A percentile compares a stretch with the other conserved stretches of the same genome.
Conservation (phyloP, 495 filamentous ascomycete genomes). For the Penicillium macrosclerotiorum region DNA sequence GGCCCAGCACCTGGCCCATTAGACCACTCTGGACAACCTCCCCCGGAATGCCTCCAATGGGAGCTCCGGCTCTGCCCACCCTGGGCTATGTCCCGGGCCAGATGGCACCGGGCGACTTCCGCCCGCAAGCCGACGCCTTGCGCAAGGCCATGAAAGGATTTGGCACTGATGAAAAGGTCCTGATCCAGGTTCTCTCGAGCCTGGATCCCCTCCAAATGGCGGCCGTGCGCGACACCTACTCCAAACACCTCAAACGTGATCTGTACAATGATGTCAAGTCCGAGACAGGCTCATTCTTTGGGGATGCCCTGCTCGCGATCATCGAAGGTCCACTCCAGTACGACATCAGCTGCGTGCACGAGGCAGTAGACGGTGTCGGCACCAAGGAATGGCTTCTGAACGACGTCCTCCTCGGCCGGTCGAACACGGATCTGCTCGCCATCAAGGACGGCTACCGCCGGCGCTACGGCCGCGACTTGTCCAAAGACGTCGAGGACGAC, state of each 20-base stretch:
- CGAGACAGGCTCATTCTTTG: slow-evolving; percentile 73
- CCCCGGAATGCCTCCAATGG: slow-evolving; percentile 9
- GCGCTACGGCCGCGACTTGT: slow-evolving; percentile 58
- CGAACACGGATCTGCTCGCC: slow-evolving; percentile 77
- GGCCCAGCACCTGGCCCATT: slow-evolving; percentile 14
- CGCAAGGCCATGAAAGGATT: slow-evolving; percentile 88
- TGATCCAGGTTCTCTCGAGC: slow-evolving; percentile 63
- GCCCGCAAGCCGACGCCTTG: slow-evolving; percentile 63
- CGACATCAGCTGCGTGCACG: slow-evolving; percentile 62
- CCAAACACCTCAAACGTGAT: slow-evolving; percentile 55
- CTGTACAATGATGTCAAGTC: slow-evolving; percentile 71
- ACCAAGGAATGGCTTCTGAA: slow-evolving; percentile 85
- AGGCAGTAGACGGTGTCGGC: slow-evolving; percentile 72
- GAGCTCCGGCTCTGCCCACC: slow-evolving; percentile 52
- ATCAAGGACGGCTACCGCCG: slow-evolving; percentile 77
- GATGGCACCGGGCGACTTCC: slow-evolving; percentile 62
- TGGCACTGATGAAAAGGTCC: slow-evolving; percentile 76
- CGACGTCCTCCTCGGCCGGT: slow-evolving; percentile 77
- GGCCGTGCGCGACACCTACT: slow-evolving; percentile 64
- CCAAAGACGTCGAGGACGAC: slow-evolving; percentile 69
- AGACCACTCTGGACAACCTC: too few relatives aligned
- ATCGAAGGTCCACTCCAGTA: slow-evolving; percentile 72
- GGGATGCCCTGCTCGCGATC: slow-evolving; percentile 65
- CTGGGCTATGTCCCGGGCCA: slow-evolving; percentile 61
- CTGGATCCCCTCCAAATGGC: slow-evolving; percentile 73